Evolutionary conservation across 305 asterid species (phyloP).

Genomic region (Plantago coronopus): DNA sequence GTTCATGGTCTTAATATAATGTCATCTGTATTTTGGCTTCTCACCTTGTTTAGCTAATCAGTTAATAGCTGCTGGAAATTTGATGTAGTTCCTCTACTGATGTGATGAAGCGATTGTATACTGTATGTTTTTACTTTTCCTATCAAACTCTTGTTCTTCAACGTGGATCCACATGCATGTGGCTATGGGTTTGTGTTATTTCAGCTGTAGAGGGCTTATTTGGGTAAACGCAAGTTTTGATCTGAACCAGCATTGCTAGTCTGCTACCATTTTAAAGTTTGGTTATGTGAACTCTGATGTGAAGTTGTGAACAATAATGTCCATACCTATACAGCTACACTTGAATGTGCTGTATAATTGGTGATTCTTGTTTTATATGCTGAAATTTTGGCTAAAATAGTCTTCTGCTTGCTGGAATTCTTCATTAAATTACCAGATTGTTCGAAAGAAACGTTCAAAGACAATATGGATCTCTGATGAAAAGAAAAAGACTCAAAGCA

Average conservation of each 20-base stretch:
- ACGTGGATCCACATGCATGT: background rate
- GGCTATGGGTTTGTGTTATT: background rate
- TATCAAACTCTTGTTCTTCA: background rate
- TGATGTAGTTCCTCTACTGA: background rate
- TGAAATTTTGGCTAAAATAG: background rate
- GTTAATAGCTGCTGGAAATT: background rate
- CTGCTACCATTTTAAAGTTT: background rate
- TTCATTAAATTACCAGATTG: slow-evolving; percentile 40
- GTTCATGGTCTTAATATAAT: too few species aligned
- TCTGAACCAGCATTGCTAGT: background rate
- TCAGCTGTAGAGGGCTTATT: slow-evolving; percentile 10
- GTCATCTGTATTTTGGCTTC: background rate
- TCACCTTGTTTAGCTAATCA: background rate
- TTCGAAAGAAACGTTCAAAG: slow-evolving; percentile 67
- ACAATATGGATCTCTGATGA: slow-evolving; percentile 39
- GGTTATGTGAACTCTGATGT: background rate
- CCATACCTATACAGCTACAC: background rate
- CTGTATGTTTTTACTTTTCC: background rate
- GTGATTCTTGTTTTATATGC: background rate
- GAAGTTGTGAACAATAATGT: background rate
- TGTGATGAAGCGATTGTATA: background rate
- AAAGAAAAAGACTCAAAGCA: slow-evolving; percentile 37
- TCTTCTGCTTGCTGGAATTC: slow-evolving; percentile 4
- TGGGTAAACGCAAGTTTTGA: slow-evolving; percentile 1
- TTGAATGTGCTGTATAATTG: background rate